A percentile compares a stretch with the other conserved stretches of the same genome.
phyloP scores from a whole-genome alignment of 2,329 filamentous ascomycete species.

The Myrmaecium sp. region DNA sequence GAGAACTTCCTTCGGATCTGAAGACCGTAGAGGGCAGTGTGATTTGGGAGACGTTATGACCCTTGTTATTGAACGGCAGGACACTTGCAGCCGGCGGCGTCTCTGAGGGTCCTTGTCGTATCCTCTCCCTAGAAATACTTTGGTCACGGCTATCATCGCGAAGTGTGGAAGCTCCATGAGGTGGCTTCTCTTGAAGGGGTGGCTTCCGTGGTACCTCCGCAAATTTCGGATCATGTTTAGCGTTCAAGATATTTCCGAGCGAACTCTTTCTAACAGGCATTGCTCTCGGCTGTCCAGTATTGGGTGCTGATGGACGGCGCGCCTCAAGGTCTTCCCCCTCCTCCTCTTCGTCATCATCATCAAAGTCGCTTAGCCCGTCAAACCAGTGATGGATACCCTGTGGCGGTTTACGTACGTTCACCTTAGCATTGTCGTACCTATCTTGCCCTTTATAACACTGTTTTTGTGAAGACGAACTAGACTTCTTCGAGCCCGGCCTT shows the following conservation, averaged over 20 bases:
- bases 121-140: no score
- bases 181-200: no score
- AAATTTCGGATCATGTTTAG: no score
- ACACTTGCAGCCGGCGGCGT: no score
- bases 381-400: conserved; percentile 35
- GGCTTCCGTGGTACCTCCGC: no score
- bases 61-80: no score
- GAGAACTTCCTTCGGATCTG: no score
- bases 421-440: conserved; percentile 28
- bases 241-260: conserved; percentile 8
- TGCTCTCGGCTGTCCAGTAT: conserved; percentile 5
- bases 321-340: conserved; percentile 5
- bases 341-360: conserved; percentile 17
- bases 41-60: no score
- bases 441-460: conserved; percentile 12
- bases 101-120: no score
- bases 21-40: no score
- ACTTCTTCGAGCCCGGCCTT: conserved; percentile 1
- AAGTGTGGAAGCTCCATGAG: no score
- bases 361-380: conserved; percentile 25
- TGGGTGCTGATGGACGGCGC: conserved; percentile 5
- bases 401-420: conserved; percentile 28
- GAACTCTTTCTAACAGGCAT: conserved; percentile 10
- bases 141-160: no score
- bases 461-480: conserved; percentile 11